Percentiles rank a stretch among this genome's conserved stretches.
phyloP scores from a whole-genome alignment of 352 stramenopile genomes.

The Globisporangium polare region DNA sequence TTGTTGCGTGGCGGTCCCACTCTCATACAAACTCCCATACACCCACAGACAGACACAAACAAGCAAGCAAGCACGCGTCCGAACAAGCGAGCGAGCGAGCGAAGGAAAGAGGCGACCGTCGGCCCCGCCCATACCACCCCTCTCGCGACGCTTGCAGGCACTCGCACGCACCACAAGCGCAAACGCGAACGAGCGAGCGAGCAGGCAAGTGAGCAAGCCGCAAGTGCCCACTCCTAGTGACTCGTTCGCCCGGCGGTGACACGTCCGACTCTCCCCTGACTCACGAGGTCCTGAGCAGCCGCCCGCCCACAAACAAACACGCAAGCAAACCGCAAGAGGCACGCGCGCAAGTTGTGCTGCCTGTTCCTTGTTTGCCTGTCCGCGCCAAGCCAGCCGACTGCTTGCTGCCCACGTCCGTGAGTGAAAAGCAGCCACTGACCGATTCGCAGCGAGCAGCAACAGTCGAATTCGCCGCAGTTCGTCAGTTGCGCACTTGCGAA shows the following conservation, averaged over 20 bases:
- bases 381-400: background rate
- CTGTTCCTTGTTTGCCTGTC: background rate
- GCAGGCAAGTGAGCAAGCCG: background rate
- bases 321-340: background rate
- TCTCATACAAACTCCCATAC: slow-evolving; percentile 11
- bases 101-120: background rate
- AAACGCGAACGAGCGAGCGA: background rate
- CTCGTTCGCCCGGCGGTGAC: background rate
- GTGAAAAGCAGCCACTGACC: background rate
- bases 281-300: background rate
- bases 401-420: too few species aligned
- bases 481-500: background rate
- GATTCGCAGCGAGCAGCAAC: background rate
- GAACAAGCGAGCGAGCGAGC: background rate
- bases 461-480: background rate
- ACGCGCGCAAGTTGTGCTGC: background rate
- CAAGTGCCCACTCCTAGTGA: slow-evolving; percentile 1
- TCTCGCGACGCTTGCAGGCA: background rate
- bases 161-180: background rate
- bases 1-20: slow-evolving; percentile 6
- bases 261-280: slow-evolving; percentile 9
- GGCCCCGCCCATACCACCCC: background rate
- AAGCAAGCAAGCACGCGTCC: background rate
- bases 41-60: background rate
- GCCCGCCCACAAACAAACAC: background rate